Evolutionary conservation across 345 rosid species (phyloP), one percentile per base, ranked within the genome.

Genomic region (Salix dunnii): DNA sequence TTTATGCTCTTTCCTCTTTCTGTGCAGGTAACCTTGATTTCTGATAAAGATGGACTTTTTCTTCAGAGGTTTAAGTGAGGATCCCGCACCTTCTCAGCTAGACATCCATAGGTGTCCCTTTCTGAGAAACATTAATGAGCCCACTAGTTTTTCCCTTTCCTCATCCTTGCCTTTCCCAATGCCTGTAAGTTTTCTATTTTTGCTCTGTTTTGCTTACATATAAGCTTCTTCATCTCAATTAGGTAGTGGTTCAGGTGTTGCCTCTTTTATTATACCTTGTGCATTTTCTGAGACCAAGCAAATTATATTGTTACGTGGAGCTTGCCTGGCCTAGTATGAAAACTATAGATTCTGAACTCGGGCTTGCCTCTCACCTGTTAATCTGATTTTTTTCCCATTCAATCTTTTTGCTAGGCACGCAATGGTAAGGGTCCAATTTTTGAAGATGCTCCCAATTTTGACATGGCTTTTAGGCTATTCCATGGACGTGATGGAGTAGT

Each of bases 391-490:
- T 10, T n/a, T 13, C 8, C 62, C 62, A n/a, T 58, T 35, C 14
- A 4, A 33, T 76, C 48, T 64, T 58, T 58, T 43, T 75, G 68
- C 40, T 78, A 92, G 97, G 86, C 74, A 5, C 90, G 89, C 49
- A 81, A 86, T 27, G 90, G 87, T 62, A 89, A 87, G 85, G 99
- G 97, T 75, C 99, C 99, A 4, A 95, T 95, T 38, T 95, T 95
- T 77, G 99, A 95, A 87, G 99, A 95, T 90, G 99, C 94, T 21
- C 97, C 96, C 67, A 93, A 91, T 88, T 95, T 93, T 84, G 99
- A 93, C 55, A 89, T 84, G 85, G 92, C 98, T 18, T 93, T 93
- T 84, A 89, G 92, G 88, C 89, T 95, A 78, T 95, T 95, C 85
- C 99, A 95, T 79, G 99, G 99, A 13, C 85, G 49, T 68, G 96